Base-by-base conservation (phyloP, 1,284 basidiomycete species). In the Moesziomyces globuligerus region DNA sequence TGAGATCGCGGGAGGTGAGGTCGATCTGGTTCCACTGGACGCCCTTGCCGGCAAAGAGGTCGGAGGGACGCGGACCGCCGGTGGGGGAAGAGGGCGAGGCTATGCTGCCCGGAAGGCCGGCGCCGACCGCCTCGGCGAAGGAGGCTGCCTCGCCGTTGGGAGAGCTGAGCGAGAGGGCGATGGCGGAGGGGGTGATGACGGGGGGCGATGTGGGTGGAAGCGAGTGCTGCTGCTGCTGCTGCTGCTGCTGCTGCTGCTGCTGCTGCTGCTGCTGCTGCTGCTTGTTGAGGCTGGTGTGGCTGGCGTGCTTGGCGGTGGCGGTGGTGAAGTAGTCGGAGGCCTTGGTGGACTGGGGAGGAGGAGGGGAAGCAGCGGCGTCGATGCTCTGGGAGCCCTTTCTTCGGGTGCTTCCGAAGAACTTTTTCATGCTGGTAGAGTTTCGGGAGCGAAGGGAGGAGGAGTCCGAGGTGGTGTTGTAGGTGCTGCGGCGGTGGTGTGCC, bases 11-110 rank as follows among this genome's bases (percentile, higher is more conserved):
- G 47, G 62, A 40, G 45, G 69, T 72, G 50, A 78, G 70, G 13
- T 68, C 65, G 46, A 74, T 59, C 42, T 64, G 43, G n/a, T 75
- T 56, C 76, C 76, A 78, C 43, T 73, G 61, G 21, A 78, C 68
- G 26, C 74, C 76, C 43, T 76, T 76, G 36, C 74, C 76, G 13
- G 74, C 76, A 40, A 76, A 78, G 23, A 75, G 56, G 26, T 78
- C 76, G 15, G 72, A 74, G 3, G 76, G 76, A 17, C 67, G 62
- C n/a, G 62, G 62, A 2, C 47, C 62, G 17, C 34, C 20, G 9
- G 52, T 20, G 0, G 57, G 36, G 7, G 32, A 40, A 20, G 53
- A 11, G 24, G 53, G 26, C 3, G 57, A 34, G 28, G 34, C 43
- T 17, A 67, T 54, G 26, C 54, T 54, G 10, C 54, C 61, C 1